Evolutionary conservation across 2,329 filamentous ascomycete species (phyloP).

Genomic region (Esteya vermicola): DNA sequence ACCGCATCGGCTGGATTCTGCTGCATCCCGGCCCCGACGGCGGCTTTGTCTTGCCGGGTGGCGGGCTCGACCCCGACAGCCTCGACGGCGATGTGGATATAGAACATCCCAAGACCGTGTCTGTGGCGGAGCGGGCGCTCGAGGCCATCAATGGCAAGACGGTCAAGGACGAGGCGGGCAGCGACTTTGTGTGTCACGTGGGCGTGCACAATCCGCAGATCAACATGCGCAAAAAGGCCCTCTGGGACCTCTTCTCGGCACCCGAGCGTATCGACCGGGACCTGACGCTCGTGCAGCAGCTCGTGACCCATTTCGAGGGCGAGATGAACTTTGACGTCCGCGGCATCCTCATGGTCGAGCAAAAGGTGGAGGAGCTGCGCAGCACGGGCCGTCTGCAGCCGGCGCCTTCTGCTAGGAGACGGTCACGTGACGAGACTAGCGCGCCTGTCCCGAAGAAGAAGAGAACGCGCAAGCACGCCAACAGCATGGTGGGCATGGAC

Average conservation of each 20-base stretch:
- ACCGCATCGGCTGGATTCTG: slow-evolving; percentile 98
- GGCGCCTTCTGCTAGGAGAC: slow-evolving; percentile 25
- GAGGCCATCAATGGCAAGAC: slow-evolving; percentile 97
- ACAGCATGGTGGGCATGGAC: slow-evolving; percentile 44
- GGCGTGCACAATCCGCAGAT: slow-evolving; percentile 84
- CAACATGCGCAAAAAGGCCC: slow-evolving; percentile 79
- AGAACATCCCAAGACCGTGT: slow-evolving; percentile 33
- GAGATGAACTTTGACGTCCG: slow-evolving; percentile 69
- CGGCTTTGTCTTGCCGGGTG: neutral
- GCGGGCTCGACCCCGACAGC: slow-evolving; percentile 37
- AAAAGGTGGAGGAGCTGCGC: slow-evolving; percentile 69
- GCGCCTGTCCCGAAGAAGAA: slow-evolving; percentile 2
- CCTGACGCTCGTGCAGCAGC: slow-evolving; percentile 63
- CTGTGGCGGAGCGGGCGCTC: slow-evolving; percentile 71
- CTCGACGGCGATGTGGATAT: slow-evolving; percentile 40
- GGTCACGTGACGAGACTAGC: neutral
- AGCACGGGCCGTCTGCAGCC: slow-evolving; percentile 62
- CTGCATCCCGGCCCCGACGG: slow-evolving; percentile 64
- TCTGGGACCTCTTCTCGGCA: slow-evolving; percentile 93
- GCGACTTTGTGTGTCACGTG: slow-evolving; percentile 95
- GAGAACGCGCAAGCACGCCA: slow-evolving; percentile 50
- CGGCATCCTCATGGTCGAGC: slow-evolving; percentile 67
- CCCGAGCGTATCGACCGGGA: slow-evolving; percentile 90
- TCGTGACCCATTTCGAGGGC: slow-evolving; percentile 73
- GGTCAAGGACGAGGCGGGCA: slow-evolving; percentile 83